Conservation (phyloP, 176 grass and related monocot species). For the Carex scoparia region DNA sequence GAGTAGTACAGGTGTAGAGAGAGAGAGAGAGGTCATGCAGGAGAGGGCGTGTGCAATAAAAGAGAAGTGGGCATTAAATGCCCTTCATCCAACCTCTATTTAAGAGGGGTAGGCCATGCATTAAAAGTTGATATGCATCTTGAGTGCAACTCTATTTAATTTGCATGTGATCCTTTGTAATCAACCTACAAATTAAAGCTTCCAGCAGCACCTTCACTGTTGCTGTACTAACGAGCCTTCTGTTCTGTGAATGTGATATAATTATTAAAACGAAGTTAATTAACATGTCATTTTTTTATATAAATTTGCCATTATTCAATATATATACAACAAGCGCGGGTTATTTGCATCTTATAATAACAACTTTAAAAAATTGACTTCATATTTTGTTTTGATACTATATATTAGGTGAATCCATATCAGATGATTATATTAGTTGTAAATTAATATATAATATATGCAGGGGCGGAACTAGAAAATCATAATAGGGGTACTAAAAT, state of each 20-base stretch:
- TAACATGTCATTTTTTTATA: background rate
- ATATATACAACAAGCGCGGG: background rate
- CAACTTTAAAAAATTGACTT: background rate
- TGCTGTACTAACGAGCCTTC: background rate
- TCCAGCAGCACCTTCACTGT: background rate
- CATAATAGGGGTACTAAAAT: too few relatives aligned
- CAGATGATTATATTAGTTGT: too few relatives aligned
- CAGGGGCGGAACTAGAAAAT: too few relatives aligned
- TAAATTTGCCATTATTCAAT: background rate
- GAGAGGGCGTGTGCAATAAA: conserved; percentile 36
- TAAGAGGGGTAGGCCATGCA: conserved; percentile 39
- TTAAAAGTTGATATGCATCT: conserved; percentile 36
- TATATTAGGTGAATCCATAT: too few relatives aligned
- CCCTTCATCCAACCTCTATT: conserved; percentile 41
- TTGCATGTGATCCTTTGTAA: conserved; percentile 27
- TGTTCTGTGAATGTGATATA: background rate
- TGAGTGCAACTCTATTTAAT: conserved; percentile 22
- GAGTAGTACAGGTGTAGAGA: conserved; percentile 1
- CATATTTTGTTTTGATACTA: too few relatives aligned
- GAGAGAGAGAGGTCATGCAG: conserved; percentile 34
- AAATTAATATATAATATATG: too few relatives aligned
- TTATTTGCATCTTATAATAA: background rate
- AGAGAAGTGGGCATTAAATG: conserved; percentile 34
- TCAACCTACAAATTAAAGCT: conserved; percentile 4
- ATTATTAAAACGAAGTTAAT: background rate